Conservation (phyloP, 768 basidiomycete species). For the Aureoboletus auriporus region DNA sequence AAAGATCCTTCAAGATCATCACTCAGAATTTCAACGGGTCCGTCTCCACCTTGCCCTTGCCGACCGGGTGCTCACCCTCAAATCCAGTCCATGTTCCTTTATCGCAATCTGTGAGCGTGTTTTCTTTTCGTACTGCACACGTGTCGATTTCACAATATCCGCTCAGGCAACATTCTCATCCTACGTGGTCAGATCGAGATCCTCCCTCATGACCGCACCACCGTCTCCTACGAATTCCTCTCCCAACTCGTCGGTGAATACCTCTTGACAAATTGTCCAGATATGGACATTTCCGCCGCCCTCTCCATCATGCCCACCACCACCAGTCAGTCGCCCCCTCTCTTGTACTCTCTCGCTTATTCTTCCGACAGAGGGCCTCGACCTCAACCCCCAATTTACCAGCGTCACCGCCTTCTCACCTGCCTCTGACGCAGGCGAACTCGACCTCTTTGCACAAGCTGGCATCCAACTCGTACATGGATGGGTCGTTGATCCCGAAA, state of each 20-base stretch:
- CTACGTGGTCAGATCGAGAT: constrained; percentile 80
- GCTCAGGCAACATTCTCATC: constrained; percentile 76
- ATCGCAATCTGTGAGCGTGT: constrained; percentile 74
- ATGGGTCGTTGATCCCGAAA: constrained; percentile 53
- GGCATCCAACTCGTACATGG: constrained; percentile 84
- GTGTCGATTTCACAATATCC: not conserved
- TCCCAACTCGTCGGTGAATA: constrained; percentile 82
- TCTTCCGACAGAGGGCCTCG: constrained; percentile 65
- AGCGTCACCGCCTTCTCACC: constrained; percentile 66
- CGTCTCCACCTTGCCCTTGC: too few species aligned
- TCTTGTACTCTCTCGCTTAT: not conserved
- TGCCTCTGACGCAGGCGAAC: constrained; percentile 62
- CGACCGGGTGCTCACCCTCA: not conserved
- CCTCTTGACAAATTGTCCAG: constrained; percentile 54
- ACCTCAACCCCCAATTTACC: constrained; percentile 83
- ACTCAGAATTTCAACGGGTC: constrained; percentile 83
- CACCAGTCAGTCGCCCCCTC: constrained; percentile 50
- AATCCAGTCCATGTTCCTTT: constrained; percentile 77
- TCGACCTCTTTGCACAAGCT: constrained; percentile 81
- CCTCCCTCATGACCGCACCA: constrained; percentile 56
- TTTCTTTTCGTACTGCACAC: not conserved
- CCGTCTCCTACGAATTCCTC: constrained; percentile 82
- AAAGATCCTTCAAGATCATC: constrained; percentile 53
- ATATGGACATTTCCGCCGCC: constrained; percentile 31
- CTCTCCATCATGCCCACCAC: constrained; percentile 50